Conservation (phyloP, 2,329 filamentous ascomycete species). For the Neofusicoccum sp. region DNA sequence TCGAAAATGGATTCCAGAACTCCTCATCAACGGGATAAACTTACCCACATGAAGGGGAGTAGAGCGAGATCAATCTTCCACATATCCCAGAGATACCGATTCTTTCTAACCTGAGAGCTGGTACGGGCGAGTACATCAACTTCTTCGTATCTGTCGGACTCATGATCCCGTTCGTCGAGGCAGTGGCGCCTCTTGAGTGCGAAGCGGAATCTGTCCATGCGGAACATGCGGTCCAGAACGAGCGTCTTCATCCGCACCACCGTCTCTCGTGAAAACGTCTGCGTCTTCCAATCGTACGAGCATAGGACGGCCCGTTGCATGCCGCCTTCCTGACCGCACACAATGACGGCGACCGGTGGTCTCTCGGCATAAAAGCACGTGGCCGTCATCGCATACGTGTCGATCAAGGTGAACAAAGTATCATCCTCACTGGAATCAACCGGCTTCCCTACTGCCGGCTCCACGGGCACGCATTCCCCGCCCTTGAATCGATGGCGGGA, state of each 20-base stretch:
- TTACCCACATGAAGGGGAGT: too few relatives aligned
- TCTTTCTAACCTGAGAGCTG: too few relatives aligned
- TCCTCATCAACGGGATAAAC: too few relatives aligned
- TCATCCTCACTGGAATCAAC: neutral
- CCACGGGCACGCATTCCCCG: conserved; percentile 24
- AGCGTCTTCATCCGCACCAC: conserved; percentile 43
- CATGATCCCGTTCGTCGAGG: neutral
- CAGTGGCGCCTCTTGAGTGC: neutral
- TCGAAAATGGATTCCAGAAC: too few relatives aligned
- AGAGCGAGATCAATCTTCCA: too few relatives aligned
- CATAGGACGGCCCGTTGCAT: conserved; percentile 45
- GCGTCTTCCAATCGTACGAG: conserved; percentile 43
- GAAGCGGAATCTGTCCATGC: neutral
- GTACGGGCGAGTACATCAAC: too few relatives aligned
- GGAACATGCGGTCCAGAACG: conserved; percentile 33
- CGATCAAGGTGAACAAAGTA: conserved; percentile 41
- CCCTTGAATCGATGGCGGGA: conserved; percentile 28
- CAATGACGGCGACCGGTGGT: conserved; percentile 40
- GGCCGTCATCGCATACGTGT: conserved; percentile 44
- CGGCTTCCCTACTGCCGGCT: neutral
- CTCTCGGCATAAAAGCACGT: conserved; percentile 37
- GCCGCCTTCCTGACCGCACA: conserved; percentile 42
- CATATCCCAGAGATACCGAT: too few relatives aligned
- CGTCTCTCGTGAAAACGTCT: conserved; percentile 41
- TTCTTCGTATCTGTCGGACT: neutral